Base-by-base conservation (phyloP, 139 green algal genomes). In the Auxenochlorella pyrenoidosa region DNA sequence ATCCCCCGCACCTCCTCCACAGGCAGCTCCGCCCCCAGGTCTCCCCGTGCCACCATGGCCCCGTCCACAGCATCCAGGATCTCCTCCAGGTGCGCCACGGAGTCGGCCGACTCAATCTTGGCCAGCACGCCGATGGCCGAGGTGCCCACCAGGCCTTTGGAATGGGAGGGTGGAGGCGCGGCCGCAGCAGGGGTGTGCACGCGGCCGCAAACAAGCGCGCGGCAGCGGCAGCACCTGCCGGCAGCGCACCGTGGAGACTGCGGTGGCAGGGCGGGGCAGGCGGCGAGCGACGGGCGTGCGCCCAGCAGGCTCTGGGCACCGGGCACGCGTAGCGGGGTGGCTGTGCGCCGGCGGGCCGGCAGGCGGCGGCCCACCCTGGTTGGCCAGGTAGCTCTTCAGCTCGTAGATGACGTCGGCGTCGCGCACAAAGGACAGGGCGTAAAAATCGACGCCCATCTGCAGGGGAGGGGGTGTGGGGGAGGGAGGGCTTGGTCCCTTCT, bases 41-140 rank as follows among this genome's bases (percentile, higher is more conserved):
- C 95, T 0, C 95, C 95, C 3, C 95, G 86, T 0, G 95, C 95
- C 30, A 97, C 95, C 95, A 97, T 97, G 58, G 95, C 95, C n/a
- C 95, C 95, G 76, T 97, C 95, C 18, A 93, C 84, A 3, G 93
- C 95, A 78, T 97, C 94, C 79, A 97, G 87, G 68, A 97, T 97
- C 38, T 93, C 90, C 22, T 96, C 93, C 82, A 97, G 87, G 51
- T 95, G 90, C 32, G 92, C 88, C 47, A 97, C 93, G 32, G 82
- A 92, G 89, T 97, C 95, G 6, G 95, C 95, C 15, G 73, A 91
- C 91, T 97, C 95, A 34, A 97, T 96, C 92, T 97, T 97, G 59
- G 95, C 91, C 32, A 96, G 88, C 60, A 97, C 90, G 0, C 90
- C 89, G 58, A 94, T 94, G 28, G 36, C 24, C 18, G 78, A 65